Percentiles rank a stretch among this genome's conserved stretches.
These are phyloP conservation scores for Talaromyces sp. DNA, from an alignment of 2,329 filamentous ascomycete genomes.

Conservation along the genomic window DNA sequence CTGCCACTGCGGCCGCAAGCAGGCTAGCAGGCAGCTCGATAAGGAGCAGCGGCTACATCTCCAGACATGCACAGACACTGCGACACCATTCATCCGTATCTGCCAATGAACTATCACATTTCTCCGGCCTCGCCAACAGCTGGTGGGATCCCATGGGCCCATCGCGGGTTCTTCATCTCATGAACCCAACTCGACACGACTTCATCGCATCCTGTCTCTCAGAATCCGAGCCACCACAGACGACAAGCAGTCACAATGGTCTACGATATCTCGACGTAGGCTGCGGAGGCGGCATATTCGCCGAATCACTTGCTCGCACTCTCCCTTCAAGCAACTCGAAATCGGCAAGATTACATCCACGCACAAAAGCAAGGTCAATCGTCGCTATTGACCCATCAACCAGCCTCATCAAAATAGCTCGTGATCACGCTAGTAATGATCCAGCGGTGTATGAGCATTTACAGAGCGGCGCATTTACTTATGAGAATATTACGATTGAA, in stretches of 20 bases:
- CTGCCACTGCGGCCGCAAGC: conserved; percentile 13
- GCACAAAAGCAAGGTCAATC: conserved; percentile 42
- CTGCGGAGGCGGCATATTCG: conserved; percentile 95
- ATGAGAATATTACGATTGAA: conserved; percentile 77
- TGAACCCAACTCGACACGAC: conserved; percentile 95
- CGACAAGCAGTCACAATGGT: conserved; percentile 29
- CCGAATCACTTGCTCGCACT: conserved; percentile 60
- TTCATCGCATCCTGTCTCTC: conserved; percentile 76
- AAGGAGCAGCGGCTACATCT: not conserved
- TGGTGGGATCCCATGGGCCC: conserved; percentile 98
- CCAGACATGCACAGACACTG: conserved; percentile 7
- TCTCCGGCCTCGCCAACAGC: conserved; percentile 84
- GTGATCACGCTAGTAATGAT: conserved; percentile 71
- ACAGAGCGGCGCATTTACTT: conserved; percentile 61
- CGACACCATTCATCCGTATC: conserved; percentile 67
- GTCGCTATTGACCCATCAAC: conserved; percentile 49
- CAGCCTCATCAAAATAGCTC: conserved; percentile 60
- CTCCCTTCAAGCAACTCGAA: conserved; percentile 27
- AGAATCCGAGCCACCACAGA: conserved; percentile 50
- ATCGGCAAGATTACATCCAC: conserved; percentile 24
- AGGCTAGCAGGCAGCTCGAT: conserved; percentile 9
- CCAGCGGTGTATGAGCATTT: conserved; percentile 58
- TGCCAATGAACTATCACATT: conserved; percentile 85
- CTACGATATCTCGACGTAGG: conserved; percentile 85
- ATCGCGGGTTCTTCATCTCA: conserved; percentile 88